phyloP scores from a whole-genome alignment of 225 moss, liverwort and hornwort genomes.

The Pleurozium schreberi region DNA sequence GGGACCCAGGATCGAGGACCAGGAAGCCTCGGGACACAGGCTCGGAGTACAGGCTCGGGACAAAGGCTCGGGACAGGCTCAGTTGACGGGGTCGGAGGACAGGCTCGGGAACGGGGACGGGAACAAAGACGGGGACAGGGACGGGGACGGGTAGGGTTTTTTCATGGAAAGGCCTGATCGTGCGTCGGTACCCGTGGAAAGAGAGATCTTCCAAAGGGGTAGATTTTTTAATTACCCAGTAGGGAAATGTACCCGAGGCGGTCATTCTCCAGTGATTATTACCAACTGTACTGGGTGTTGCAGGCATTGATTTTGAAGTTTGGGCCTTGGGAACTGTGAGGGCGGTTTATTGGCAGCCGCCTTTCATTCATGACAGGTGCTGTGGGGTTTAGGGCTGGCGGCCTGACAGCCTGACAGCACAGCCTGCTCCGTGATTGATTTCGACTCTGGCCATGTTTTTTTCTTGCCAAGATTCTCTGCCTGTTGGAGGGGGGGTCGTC shows the following conservation, averaged over 20 bases:
- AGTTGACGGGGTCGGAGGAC: neutral
- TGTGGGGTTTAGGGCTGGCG: neutral
- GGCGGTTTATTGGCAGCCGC: neutral
- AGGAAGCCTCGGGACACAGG: neutral
- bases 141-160: neutral
- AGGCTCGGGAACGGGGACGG: neutral
- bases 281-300: neutral
- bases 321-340: neutral
- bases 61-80: neutral
- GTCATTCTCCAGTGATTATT: neutral
- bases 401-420: neutral
- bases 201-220: accelerated
- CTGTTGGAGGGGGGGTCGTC: neutral
- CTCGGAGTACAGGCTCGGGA: neutral
- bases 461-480: neutral
- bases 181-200: neutral
- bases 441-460: neutral
- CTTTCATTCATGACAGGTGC: neutral
- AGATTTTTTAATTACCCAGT: accelerated
- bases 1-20: no score
- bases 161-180: neutral
- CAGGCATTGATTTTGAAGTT: neutral
- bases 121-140: neutral
- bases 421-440: neutral
- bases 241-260: neutral